Conservation (phyloP, 306 rosid species). For the Ormosia semicastrata region DNA sequence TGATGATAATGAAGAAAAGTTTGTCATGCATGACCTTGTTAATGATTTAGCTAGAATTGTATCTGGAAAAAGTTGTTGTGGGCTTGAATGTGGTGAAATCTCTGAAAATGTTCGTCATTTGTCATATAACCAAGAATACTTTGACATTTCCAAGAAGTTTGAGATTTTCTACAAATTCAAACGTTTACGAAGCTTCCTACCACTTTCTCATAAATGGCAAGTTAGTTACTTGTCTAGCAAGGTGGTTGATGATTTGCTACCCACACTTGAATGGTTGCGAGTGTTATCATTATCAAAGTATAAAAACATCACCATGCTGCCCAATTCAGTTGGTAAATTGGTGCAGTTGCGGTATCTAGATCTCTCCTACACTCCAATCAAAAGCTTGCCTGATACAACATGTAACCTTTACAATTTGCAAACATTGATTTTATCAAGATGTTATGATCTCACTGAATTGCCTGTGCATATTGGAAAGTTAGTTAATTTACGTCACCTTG, state of each 20-base stretch:
- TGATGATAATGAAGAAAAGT: neutral
- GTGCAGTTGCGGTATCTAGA: slow-evolving; percentile 27
- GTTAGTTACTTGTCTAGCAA: neutral
- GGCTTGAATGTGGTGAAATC: too few relatives aligned
- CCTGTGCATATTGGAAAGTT: neutral
- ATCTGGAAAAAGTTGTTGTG: too few relatives aligned
- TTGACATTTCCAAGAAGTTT: neutral
- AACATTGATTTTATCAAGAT: neutral
- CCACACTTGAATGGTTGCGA: too few relatives aligned
- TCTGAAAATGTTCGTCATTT: slow-evolving; percentile 17
- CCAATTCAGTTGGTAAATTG: neutral
- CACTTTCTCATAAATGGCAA: neutral
- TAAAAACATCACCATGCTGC: neutral
- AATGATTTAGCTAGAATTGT: neutral
- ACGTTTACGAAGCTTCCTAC: neutral
- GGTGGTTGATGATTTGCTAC: neutral
- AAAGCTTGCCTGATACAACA: neutral
- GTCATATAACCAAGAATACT: neutral
- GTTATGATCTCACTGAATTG: neutral
- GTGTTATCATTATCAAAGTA: too few relatives aligned
- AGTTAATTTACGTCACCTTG: neutral
- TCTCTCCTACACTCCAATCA: neutral
- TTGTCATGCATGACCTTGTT: slow-evolving; percentile 31
- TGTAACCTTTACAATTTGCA: slow-evolving; percentile 19
- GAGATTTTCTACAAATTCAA: neutral